These are phyloP conservation scores for Annona cherimola DNA, from an alignment of 164 flowering plant genomes.

Conservation along the genomic window DNA sequence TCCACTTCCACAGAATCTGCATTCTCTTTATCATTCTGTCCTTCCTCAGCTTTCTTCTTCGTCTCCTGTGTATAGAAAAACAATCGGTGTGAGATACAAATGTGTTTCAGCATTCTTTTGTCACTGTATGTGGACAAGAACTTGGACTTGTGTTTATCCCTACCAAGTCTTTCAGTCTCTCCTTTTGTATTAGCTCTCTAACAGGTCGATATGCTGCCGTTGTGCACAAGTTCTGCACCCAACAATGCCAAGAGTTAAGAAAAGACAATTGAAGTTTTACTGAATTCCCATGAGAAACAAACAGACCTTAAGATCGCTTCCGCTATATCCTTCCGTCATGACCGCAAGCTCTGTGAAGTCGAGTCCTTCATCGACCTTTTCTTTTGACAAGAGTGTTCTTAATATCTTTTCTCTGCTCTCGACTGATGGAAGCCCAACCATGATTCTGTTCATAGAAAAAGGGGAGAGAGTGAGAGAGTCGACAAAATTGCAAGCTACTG, in stretches of 20 bases:
- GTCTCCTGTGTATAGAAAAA: constrained; percentile 36
- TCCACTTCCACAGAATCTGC: constrained; percentile 27
- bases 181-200: constrained; percentile 84
- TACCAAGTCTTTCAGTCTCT: constrained; percentile 74
- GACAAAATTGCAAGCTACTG: background rate
- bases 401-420: constrained; percentile 75
- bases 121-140: too few species aligned
- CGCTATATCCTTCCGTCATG: constrained; percentile 90
- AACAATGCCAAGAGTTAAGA: constrained; percentile 15
- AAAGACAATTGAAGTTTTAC: background rate
- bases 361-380: constrained; percentile 57
- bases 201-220: constrained; percentile 98
- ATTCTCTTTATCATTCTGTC: constrained; percentile 31
- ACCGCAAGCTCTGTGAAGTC: constrained; percentile 77
- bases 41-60: constrained; percentile 53
- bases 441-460: constrained; percentile 42
- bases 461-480: background rate
- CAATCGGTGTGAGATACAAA: background rate
- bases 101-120: background rate
- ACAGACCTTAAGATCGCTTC: constrained; percentile 91
- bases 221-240: constrained; percentile 74
- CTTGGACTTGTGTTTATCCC: background rate
- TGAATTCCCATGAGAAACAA: background rate
- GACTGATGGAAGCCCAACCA: constrained; percentile 80
- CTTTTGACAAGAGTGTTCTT: constrained; percentile 71